Percentiles rank a stretch among this genome's conserved stretches.
phyloP scores from a whole-genome alignment of 139 green algal genomes.

The Yamagishiella unicocca region DNA sequence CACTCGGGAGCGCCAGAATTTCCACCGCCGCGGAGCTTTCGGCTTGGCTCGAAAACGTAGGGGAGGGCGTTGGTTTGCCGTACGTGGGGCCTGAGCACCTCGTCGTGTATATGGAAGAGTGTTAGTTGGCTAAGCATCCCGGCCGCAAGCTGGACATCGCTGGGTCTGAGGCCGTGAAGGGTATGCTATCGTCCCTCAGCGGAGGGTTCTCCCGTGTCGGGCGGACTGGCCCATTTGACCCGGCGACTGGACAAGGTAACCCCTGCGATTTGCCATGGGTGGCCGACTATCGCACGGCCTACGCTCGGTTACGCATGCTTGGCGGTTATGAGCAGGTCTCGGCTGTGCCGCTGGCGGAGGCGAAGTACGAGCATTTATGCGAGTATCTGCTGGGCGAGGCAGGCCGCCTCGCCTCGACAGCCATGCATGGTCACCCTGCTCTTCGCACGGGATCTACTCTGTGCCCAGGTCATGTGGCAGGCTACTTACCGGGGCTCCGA shows the following conservation, averaged over 20 bases:
- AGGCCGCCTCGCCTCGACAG: rapidly evolving
- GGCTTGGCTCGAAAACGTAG: background rate
- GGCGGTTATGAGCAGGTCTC: background rate
- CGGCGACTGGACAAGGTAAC: background rate
- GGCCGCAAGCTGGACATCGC: background rate
- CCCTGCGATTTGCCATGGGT: background rate
- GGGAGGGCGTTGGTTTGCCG: background rate
- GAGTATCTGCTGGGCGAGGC: background rate
- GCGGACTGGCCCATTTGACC: background rate
- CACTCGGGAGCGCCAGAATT: background rate
- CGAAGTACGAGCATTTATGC: background rate
- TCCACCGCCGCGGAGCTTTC: background rate
- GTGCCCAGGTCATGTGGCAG: background rate
- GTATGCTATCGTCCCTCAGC: background rate
- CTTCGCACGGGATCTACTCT: background rate
- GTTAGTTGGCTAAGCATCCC: background rate
- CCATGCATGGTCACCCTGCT: background rate
- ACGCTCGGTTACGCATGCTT: background rate
- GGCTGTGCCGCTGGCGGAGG: background rate
- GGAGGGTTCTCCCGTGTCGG: background rate
- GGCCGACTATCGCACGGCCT: background rate
- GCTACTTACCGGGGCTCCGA: background rate
- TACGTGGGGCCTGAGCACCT: background rate
- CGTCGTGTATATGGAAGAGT: background rate
- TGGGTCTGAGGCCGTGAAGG: background rate